Evolutionary conservation across 306 rosid species (phyloP).

Genomic region (Prunus armeniaca): DNA sequence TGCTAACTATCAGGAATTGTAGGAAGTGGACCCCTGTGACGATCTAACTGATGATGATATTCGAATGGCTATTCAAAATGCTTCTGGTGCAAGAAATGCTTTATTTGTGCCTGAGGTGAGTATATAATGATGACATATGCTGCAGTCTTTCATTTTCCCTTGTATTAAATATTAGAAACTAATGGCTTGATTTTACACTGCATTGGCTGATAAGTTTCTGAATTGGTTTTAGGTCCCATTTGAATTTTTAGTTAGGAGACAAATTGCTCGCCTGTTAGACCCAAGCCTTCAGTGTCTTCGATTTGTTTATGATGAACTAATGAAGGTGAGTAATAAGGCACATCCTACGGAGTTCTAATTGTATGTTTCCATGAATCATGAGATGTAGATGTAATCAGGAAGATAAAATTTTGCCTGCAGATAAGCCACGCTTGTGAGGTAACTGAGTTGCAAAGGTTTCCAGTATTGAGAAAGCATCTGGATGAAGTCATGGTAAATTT

Average conservation of each 20-base stretch:
- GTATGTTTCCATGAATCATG: neutral
- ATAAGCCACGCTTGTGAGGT: slow-evolving; percentile 37
- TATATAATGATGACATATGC: slow-evolving; percentile 1
- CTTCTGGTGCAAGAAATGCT: slow-evolving; percentile 39
- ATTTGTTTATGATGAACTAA: slow-evolving; percentile 40
- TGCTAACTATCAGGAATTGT: slow-evolving; percentile 12
- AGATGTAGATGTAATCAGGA: neutral
- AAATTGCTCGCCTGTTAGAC: slow-evolving; percentile 40
- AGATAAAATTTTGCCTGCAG: slow-evolving; percentile 22
- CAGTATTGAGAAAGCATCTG: slow-evolving; percentile 36
- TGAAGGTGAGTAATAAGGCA: slow-evolving; percentile 25
- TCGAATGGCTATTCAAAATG: slow-evolving; percentile 44
- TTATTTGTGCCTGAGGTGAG: slow-evolving; percentile 47
- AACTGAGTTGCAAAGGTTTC: slow-evolving; percentile 39
- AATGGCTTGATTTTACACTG: neutral
- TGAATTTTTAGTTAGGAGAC: slow-evolving; percentile 38
- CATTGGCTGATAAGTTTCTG: slow-evolving; percentile 3
- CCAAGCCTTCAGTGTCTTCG: slow-evolving; percentile 48
- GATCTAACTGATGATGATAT: slow-evolving; percentile 41
- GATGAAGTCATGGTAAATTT: slow-evolving; percentile 38
- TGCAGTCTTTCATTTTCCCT: slow-evolving; percentile 5
- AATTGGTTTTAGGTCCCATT: slow-evolving; percentile 38
- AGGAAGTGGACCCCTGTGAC: slow-evolving; percentile 48
- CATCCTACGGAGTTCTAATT: neutral
- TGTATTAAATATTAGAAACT: neutral